Percentiles rank a stretch among this genome's conserved stretches.
These are phyloP conservation scores for Serendipita indica DNA, from an alignment of 768 basidiomycete species.

Conservation along the genomic window DNA sequence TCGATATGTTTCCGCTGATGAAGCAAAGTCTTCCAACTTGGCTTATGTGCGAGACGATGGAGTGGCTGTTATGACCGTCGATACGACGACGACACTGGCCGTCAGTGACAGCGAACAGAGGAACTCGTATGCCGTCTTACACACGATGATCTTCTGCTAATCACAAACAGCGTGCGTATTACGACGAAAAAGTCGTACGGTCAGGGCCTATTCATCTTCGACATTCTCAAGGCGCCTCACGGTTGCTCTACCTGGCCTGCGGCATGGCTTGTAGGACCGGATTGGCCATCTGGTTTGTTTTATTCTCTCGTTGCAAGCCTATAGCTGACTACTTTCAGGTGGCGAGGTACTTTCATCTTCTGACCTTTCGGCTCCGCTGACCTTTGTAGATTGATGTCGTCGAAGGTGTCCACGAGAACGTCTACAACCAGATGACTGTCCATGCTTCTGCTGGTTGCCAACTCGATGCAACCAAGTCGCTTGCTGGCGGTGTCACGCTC, in stretches of 20 bases:
- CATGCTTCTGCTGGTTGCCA: constrained; percentile 29
- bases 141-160: constrained; percentile 6
- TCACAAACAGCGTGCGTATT: constrained; percentile 45
- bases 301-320: not conserved
- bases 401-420: constrained; percentile 27
- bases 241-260: constrained; percentile 54
- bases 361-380: no score
- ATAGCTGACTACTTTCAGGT: no score
- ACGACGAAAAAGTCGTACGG: constrained; percentile 44
- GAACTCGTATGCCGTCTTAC: constrained; percentile 28
- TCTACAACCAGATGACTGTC: constrained; percentile 30
- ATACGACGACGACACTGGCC: constrained; percentile 35
- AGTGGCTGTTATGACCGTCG: constrained; percentile 47
- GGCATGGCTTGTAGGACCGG: constrained; percentile 27
- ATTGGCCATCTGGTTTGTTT: not conserved
- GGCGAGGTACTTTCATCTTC: no score
- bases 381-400: not conserved
- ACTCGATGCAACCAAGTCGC: constrained; percentile 19
- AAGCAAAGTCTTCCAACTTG: constrained; percentile 39
- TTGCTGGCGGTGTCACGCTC: not conserved
- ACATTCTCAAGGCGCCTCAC: constrained; percentile 43
- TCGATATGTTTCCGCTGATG: constrained; percentile 34
- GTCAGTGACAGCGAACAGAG: constrained; percentile 42
- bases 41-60: constrained; percentile 47
- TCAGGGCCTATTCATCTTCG: constrained; percentile 61